Base-by-base conservation (phyloP, 179 eudicot species). In the Vitellaria paradoxa region DNA sequence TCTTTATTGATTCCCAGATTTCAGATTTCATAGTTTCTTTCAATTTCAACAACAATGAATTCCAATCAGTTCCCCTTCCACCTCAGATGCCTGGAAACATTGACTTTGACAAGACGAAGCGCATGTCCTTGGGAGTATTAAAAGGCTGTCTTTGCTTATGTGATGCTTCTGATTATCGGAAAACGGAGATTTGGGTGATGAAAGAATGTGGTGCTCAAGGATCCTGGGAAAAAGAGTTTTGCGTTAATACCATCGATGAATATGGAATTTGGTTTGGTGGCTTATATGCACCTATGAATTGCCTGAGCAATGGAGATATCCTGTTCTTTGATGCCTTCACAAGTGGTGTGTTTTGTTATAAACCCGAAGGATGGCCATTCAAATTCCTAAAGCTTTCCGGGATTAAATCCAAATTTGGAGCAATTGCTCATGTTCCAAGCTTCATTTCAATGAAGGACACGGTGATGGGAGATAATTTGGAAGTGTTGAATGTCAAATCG, bases 371-470 rank as follows among this genome's bases (percentile, higher is more conserved):
- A 30, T 2, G 37, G 37, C 37, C 37, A 30, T 30, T 30, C 37
- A 30, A 30, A 30, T 30, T 30, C 37, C 37, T 30, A 30, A 30
- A 30, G 37, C 15, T 72, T 30, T 21, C 3, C 37, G 65, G 76
- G 26, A 10, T 56, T 24, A 17, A 56, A 15, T 70, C 74, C 6
- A 70, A 53, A 15, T 70, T 21, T 52, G 61, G 53, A 52, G 61
- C 74, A 53, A 55, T 72, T 72, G 75, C 75, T 30, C 49, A 72
- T 56, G 18, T 17, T 56, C 75, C 75, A 26, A 72, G 75, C 30
- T 72, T 72, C 75, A 37, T 72, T 55, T 72, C 64, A 37, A 17
- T 72, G 0, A 72, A 53, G 75, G 64, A 72, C 17, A 49, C 26
- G 4, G 9, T 72, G 21, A 21, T 17, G 23, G 75, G 65, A 56